Evolutionary conservation across 768 basidiomycete species (phyloP), one percentile per base, ranked within the genome.

Genomic region (Lanmaoa rubissima): DNA sequence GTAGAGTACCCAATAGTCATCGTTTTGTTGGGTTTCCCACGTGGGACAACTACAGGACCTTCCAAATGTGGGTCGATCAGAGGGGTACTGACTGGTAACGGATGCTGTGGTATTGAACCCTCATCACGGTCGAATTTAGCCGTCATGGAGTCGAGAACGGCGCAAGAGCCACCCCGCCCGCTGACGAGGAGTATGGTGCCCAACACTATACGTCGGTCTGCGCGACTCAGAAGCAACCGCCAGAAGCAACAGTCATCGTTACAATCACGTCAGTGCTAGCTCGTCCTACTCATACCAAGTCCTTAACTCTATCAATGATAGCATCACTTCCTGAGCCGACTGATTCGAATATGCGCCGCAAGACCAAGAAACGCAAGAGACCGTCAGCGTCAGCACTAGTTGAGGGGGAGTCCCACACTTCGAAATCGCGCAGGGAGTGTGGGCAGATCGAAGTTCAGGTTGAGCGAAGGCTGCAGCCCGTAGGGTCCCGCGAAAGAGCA

Each of bases 31-130:
- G n/a, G 4, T n/a, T 57, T 66, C 69, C 58, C 64, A 69, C 61
- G 59, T n/a, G 8, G 21, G 47, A 24, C 53, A 50, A 61, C 49
- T 51, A 73, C 71, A 67, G 63, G 16, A 73, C 71, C 63, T 70
- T 71, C 69, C 65, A 65, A 73, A 73, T 59, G 1, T 13, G 61
- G 67, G 21, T 48, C 7, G 36, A 57, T 59, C 62, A 60, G 58
- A 54, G 36, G 21, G 4, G 46, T n/a, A 46, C 10, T 31, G 17
- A 46, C 10, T 31, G 14, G 35, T 32, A 14, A 19, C 36, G 31
- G n/a, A 21, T 32, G 28, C 24, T 48, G 58, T 35, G 48, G 55
- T 39, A 5, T 4, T 6, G 28, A 31, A 40, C 34, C 38, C 35
- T 39, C 49, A 36, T 41, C 55, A 45, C 53, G 26, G 43, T 53